These are phyloP conservation scores for Umbelopsis ramanniana DNA, from an alignment of 192 early-diverging fungal genomes.

Conservation along the genomic window DNA sequence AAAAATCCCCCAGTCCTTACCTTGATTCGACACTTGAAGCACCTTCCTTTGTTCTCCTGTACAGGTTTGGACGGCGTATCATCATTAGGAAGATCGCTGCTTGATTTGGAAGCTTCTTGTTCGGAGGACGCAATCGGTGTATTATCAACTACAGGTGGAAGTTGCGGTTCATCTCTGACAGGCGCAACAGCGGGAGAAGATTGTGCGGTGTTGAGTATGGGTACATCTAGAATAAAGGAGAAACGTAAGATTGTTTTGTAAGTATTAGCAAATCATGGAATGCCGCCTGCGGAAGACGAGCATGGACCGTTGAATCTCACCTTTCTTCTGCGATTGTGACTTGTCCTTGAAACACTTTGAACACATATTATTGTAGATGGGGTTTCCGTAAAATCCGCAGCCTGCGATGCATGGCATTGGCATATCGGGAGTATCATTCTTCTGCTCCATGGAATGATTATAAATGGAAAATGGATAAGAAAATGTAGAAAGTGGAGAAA, in stretches of 20 bases:
- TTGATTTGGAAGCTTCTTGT: constrained; percentile 31
- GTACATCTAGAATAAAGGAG: neutral
- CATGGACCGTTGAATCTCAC: neutral
- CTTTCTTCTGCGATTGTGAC: constrained; percentile 10
- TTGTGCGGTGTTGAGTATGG: neutral
- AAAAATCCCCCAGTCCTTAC: constrained; percentile 29
- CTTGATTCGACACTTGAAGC: constrained; percentile 69
- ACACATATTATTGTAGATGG: constrained; percentile 69
- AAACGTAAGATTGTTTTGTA: neutral
- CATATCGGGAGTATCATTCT: constrained; percentile 57
- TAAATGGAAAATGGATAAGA: neutral
- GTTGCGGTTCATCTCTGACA: neutral
- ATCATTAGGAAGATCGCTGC: constrained; percentile 34
- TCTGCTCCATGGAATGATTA: constrained; percentile 60
- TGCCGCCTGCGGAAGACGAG: no score
- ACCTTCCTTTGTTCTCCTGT: constrained; percentile 73
- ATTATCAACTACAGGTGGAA: constrained; percentile 6
- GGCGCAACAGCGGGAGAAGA: neutral
- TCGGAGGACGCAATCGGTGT: constrained; percentile 10
- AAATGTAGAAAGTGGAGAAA: constrained; percentile 6
- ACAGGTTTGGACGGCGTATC: constrained; percentile 49
- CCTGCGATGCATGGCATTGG: constrained; percentile 64
- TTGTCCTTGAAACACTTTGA: constrained; percentile 69
- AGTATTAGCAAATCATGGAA: neutral
- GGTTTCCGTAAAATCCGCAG: constrained; percentile 73